Evolutionary conservation across 768 basidiomycete genomes (phyloP).

Genomic region (Pulveroboletus sp.): DNA sequence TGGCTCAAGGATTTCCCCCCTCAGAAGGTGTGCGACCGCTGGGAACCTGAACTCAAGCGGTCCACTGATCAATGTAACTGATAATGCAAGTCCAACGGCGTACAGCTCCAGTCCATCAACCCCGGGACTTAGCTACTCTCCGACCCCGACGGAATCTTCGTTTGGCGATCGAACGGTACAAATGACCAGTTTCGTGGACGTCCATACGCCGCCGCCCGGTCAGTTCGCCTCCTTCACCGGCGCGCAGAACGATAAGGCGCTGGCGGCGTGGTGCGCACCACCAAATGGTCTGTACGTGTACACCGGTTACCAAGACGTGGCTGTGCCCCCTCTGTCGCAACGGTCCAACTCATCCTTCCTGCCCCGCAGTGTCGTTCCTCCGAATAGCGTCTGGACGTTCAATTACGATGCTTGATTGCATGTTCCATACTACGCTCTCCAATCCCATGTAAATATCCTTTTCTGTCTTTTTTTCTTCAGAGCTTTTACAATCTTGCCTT

Average conservation of each 20-base stretch:
- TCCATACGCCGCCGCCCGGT: constrained; percentile 32
- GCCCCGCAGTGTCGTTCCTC: constrained; percentile 12
- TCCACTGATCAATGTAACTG: background rate
- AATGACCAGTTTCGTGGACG: constrained; percentile 51
- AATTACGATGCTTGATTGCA: constrained; percentile 12
- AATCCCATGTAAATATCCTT: constrained; percentile 22
- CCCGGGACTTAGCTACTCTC: constrained; percentile 55
- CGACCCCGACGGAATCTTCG: constrained; percentile 56
- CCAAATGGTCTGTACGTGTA: constrained; percentile 20
- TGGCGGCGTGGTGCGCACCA: constrained; percentile 15
- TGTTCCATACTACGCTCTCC: constrained; percentile 2
- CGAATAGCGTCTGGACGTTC: constrained; percentile 15
- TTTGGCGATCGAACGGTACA: constrained; percentile 54
- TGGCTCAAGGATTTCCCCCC: constrained; percentile 17
- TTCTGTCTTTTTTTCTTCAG: constrained; percentile 11
- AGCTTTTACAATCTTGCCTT: constrained; percentile 16
- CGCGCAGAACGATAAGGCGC: constrained; percentile 35
- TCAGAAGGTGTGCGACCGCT: constrained; percentile 42
- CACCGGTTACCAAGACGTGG: constrained; percentile 13
- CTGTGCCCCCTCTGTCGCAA: constrained; percentile 6
- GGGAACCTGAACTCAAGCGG: constrained; percentile 26
- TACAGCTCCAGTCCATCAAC: constrained; percentile 44
- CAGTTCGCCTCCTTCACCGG: constrained; percentile 35
- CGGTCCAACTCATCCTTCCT: constrained; percentile 10
- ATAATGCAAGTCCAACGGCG: constrained; percentile 24